These are phyloP conservation scores for Seiridium cupressi DNA, from an alignment of 2,329 filamentous ascomycete genomes.

Conservation along the genomic window DNA sequence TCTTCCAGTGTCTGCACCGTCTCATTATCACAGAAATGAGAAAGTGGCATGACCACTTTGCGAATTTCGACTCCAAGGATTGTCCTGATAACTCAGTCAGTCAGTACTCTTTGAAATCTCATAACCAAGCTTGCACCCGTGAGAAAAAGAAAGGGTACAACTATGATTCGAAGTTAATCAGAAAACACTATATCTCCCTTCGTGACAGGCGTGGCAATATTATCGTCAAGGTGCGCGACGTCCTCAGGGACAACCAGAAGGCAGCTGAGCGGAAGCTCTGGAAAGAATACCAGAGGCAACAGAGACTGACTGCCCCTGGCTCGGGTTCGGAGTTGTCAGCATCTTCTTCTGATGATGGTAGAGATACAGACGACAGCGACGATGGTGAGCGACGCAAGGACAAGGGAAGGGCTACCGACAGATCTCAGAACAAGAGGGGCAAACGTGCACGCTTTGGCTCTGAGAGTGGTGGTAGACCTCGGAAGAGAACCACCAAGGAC, in stretches of 20 bases:
- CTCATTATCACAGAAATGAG: slow-evolving; percentile 17
- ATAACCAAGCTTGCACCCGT: background rate
- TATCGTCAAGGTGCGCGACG: background rate
- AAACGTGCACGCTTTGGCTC: background rate
- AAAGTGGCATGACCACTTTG: slow-evolving; percentile 12
- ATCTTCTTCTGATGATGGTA: background rate
- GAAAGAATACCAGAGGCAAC: background rate
- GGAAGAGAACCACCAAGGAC: background rate
- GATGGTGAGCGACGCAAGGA: background rate
- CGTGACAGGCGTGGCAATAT: background rate
- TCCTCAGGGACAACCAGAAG: background rate
- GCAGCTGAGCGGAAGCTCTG: background rate
- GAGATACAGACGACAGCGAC: background rate
- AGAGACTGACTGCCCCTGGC: background rate
- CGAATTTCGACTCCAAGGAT: slow-evolving; percentile 12
- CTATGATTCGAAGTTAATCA: background rate
- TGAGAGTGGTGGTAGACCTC: background rate
- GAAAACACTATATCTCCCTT: background rate
- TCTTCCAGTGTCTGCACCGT: slow-evolving; percentile 19
- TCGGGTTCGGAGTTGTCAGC: background rate
- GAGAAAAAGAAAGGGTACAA: background rate
- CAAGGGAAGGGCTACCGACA: background rate
- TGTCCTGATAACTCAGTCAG: slow-evolving; percentile 14
- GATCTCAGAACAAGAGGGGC: background rate
- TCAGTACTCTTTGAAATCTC: background rate